phyloP scores from a whole-genome alignment of 176 grass and related monocot genomes.

The Phyllostachys edulis region DNA sequence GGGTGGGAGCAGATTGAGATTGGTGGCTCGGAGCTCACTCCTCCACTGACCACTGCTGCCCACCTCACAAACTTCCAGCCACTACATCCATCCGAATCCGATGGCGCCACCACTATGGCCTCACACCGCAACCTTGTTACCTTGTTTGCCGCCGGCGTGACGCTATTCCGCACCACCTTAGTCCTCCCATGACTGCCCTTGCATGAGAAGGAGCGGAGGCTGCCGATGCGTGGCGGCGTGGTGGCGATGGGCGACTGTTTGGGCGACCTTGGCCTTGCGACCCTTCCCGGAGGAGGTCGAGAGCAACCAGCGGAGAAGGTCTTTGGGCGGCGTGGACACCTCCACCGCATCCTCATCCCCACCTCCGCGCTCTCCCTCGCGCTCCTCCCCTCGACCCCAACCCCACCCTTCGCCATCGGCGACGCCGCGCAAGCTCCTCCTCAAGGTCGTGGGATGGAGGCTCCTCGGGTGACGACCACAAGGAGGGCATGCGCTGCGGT shows the following conservation, averaged over 20 bases:
- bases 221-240: constrained; percentile 5
- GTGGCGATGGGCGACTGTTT: constrained; percentile 59
- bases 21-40: too few relatives aligned
- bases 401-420: constrained; percentile 33
- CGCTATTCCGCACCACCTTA: neutral
- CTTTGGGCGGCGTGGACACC: constrained; percentile 68
- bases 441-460: constrained; percentile 83
- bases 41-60: too few relatives aligned
- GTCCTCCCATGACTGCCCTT: neutral
- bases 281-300: constrained; percentile 84
- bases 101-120: too few relatives aligned
- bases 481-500: constrained; percentile 41
- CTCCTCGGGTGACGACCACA: constrained; percentile 28
- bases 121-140: too few relatives aligned
- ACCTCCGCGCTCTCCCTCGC: constrained; percentile 71
- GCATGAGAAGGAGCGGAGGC: neutral
- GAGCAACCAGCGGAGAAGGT: constrained; percentile 73
- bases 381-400: constrained; percentile 41
- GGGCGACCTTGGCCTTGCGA: constrained; percentile 67
- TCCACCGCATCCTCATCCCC: constrained; percentile 93
- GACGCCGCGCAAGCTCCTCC: constrained; percentile 60
- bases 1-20: too few relatives aligned
- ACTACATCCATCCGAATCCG: too few relatives aligned
- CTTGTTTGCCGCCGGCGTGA: too few relatives aligned
- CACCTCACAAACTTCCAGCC: too few relatives aligned